A percentile compares a stretch with the other conserved stretches of the same genome.
phyloP scores from a whole-genome alignment of 208 protist genomes.

The Leptomonas pyrrhocoris region DNA sequence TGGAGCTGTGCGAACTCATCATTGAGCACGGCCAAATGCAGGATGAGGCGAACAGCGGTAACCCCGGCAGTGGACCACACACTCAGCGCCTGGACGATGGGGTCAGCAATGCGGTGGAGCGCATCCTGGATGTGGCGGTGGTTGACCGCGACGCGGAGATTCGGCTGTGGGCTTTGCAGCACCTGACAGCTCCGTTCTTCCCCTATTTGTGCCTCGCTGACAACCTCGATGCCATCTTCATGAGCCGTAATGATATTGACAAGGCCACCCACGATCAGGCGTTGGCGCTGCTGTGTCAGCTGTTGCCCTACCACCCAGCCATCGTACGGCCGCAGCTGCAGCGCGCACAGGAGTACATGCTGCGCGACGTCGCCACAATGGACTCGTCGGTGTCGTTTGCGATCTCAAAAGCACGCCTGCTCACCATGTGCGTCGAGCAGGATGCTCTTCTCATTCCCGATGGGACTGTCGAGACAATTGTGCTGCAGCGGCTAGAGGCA shows the following conservation, averaged over 20 bases:
- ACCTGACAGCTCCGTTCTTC: constrained; percentile 66
- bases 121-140: constrained; percentile 83
- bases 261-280: constrained; percentile 54
- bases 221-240: constrained; percentile 84
- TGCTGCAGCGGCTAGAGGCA: constrained; percentile 59
- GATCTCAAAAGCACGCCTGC: constrained; percentile 61
- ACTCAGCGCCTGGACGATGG: constrained; percentile 50
- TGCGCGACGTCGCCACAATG: constrained; percentile 79
- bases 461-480: constrained; percentile 63
- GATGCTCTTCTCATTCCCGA: constrained; percentile 68
- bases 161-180: constrained; percentile 63
- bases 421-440: constrained; percentile 76
- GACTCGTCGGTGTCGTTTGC: constrained; percentile 79
- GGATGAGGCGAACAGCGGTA: constrained; percentile 5
- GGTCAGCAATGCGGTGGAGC: constrained; percentile 74
- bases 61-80: constrained; percentile 3
- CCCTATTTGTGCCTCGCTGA: constrained; percentile 79
- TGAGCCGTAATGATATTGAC: constrained; percentile 80
- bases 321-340: constrained; percentile 77
- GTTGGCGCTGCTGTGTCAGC: constrained; percentile 78
- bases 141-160: constrained; percentile 72
- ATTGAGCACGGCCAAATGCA: constrained; percentile 32
- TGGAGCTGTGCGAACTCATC: constrained; percentile 73
- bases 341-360: constrained; percentile 79
- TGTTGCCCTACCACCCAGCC: constrained; percentile 68